Evolutionary conservation across 768 basidiomycete genomes (phyloP).

Genomic region (Suillus placidus): DNA sequence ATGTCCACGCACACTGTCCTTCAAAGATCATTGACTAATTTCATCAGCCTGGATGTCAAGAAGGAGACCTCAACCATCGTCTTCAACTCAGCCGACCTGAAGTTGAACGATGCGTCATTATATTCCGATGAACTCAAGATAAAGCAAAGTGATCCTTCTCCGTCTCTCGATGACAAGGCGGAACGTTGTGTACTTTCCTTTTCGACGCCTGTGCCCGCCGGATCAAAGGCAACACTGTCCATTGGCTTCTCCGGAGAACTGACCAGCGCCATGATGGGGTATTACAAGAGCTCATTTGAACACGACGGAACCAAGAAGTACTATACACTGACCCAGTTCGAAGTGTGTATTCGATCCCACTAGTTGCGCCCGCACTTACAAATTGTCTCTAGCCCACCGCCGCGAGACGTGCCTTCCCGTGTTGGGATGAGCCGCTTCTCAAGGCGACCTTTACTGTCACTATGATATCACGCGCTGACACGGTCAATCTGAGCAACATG

Average conservation of each 20-base stretch:
- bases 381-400: constrained; percentile 65
- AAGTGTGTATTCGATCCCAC: constrained; percentile 43
- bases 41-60: constrained; percentile 61
- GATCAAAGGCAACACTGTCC: constrained; percentile 70
- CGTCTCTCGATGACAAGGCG: constrained; percentile 56
- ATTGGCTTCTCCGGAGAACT: constrained; percentile 73
- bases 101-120: constrained; percentile 58
- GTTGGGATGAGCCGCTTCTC: constrained; percentile 91
- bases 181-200: constrained; percentile 72
- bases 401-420: constrained; percentile 81
- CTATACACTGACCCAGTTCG: constrained; percentile 89
- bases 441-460: constrained; percentile 83
- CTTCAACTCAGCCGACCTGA: constrained; percentile 66
- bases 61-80: constrained; percentile 61
- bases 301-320: constrained; percentile 62
- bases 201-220: constrained; percentile 58
- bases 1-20: constrained; percentile 24
- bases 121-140: constrained; percentile 55
- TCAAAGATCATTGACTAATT: constrained; percentile 8
- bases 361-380: neutral
- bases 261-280: constrained; percentile 76
- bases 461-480: constrained; percentile 76
- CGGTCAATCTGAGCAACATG: constrained; percentile 88
- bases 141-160: constrained; percentile 47
- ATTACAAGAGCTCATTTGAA: constrained; percentile 73